Evolutionary conservation across 148 eudicot genomes (phyloP), one percentile per base, ranked within the genome.

Genomic region (Persicaria tinctoria): DNA sequence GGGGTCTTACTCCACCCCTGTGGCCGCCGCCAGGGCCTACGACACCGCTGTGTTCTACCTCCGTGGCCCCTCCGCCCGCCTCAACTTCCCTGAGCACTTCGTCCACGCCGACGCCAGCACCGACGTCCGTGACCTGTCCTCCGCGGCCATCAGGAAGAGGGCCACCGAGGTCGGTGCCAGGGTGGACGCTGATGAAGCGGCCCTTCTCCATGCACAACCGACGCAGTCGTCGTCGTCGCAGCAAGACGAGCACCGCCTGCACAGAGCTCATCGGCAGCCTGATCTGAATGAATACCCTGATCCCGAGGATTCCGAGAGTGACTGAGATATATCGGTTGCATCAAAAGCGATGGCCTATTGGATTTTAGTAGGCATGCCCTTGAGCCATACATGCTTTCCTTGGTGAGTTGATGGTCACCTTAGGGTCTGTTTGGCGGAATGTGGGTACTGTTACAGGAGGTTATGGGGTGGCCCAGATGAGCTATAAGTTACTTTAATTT

Each of bases 11-110:
- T 16, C 53, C 11, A 70, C 73, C 12, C 14, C 73, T 1, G 53
- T 70, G 32, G 73, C 73, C 12, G 73, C 73, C 27, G 73, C 73
- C 9, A n/a, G 73, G 32, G 73, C 73, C 12, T 70, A 70, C 53
- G 73, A 70, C 53, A 70, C 51, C 27, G 73, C 73, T 14, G 73
- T 70, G 1, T 70, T 46, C 53, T 70, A 46, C 53, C 73, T 46
- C 23, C 73, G 73, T 5, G 73, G 73, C 0, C 73, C 73, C 27
- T 18, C 73, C 20, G 73, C 73, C 20, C 49, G 73, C 5, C 73
- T 70, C 32, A 70, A 70, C 32, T 70, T 70, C 51, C 73, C 73
- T 5, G 73, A 46, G 10, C 73, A 70, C 53, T 5, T 46, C 16
- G 46, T 8, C 69, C 16, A 23, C 63, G 63, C 63, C 46, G 46